Conservation (phyloP, 805 yeast species). For the Kockiozyma suomiensis region DNA sequence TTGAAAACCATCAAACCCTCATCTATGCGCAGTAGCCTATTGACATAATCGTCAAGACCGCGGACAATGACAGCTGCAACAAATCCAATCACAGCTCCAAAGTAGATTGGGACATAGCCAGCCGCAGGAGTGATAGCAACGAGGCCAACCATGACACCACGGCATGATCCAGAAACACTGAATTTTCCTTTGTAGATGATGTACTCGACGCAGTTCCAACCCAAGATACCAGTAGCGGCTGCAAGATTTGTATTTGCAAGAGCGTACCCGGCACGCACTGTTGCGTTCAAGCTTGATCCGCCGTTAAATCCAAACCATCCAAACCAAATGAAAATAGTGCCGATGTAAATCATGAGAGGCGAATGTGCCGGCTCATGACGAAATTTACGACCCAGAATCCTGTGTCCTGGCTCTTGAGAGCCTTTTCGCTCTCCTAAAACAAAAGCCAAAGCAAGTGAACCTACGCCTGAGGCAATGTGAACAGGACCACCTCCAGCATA, state of each 20-base stretch:
- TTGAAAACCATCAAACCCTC: conserved; percentile 96
- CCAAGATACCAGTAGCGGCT: conserved; percentile 87
- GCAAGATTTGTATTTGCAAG: conserved; percentile 91
- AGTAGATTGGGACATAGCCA: conserved; percentile 91
- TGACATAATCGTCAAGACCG: conserved; percentile 17
- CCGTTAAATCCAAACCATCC: conserved; percentile 99
- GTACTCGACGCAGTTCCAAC: conserved; percentile 88
- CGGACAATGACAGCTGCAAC: conserved; percentile 42
- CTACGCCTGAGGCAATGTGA: conserved; percentile 91
- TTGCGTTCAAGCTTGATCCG: conserved; percentile 92
- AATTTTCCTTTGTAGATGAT: conserved; percentile 67
- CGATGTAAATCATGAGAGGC: conserved; percentile 87
- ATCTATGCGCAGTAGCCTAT: conserved; percentile 67
- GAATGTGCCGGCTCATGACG: conserved; percentile 64
- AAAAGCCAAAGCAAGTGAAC: conserved; percentile 91
- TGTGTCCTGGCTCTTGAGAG: conserved; percentile 7
- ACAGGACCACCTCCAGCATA: conserved; percentile 99
- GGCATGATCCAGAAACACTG: conserved; percentile 90
- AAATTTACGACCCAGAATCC: neutral
- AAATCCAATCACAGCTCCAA: conserved; percentile 80
- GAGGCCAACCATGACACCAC: conserved; percentile 91
- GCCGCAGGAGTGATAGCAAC: conserved; percentile 98
- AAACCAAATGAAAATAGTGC: conserved; percentile 94
- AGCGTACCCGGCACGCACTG: conserved; percentile 93
- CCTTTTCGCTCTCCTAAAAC: conserved; percentile 87